Evolutionary conservation across 441 rosid species (phyloP).

Genomic region (Manihot esculenta): DNA sequence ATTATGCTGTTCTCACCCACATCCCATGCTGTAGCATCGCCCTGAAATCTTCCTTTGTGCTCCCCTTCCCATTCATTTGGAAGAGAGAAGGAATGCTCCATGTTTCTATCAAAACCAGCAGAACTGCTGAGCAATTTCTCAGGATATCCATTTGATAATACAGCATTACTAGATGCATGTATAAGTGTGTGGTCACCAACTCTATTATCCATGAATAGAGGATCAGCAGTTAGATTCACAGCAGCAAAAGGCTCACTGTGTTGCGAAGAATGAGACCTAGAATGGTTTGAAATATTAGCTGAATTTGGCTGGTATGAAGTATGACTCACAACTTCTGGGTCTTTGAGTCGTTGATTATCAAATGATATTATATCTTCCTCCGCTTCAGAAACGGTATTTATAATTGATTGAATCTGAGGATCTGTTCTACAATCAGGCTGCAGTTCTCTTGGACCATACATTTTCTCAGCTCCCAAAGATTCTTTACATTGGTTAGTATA

Average conservation of each 20-base stretch:
- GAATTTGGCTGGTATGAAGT: constrained; percentile 42
- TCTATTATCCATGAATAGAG: constrained; percentile 37
- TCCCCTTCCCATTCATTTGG: constrained; percentile 47
- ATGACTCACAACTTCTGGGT: constrained; percentile 52
- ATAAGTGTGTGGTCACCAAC: constrained; percentile 29
- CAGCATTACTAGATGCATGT: constrained; percentile 33
- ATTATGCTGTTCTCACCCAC: constrained; percentile 70
- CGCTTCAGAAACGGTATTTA: constrained; percentile 38
- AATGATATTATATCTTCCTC: constrained; percentile 65
- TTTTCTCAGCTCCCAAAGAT: constrained; percentile 23
- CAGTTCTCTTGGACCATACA: constrained; percentile 29
- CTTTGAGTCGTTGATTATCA: constrained; percentile 63
- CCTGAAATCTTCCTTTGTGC: constrained; percentile 31
- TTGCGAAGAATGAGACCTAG: constrained; percentile 50
- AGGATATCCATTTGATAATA: constrained; percentile 50
- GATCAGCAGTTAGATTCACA: constrained; percentile 34
- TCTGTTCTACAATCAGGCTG: constrained; percentile 48
- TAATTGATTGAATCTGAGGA: constrained; percentile 29
- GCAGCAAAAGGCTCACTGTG: constrained; percentile 38
- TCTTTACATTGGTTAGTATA: constrained; percentile 44
- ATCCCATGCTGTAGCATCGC: constrained; percentile 32
- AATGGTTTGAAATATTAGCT: constrained; percentile 42
- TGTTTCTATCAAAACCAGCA: constrained; percentile 33
- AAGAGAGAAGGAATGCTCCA: constrained; percentile 38
- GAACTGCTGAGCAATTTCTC: constrained; percentile 40